Evolutionary conservation across 1,284 basidiomycete species (phyloP), one percentile per base, ranked within the genome.

Genomic region (Cutaneotrichosporon sp.): DNA sequence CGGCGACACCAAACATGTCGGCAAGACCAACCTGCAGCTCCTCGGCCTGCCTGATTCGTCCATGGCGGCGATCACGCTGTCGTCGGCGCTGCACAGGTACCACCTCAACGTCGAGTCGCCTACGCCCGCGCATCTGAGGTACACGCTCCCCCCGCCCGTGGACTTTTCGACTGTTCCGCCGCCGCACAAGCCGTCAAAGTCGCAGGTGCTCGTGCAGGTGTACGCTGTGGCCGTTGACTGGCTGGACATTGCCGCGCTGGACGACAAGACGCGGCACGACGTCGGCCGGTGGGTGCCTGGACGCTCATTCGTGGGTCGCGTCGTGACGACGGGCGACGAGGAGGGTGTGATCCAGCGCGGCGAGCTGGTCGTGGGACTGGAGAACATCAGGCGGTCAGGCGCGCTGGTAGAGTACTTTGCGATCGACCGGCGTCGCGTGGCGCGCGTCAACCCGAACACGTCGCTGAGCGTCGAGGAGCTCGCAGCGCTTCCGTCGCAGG

Each of bases 331-430:
- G 56, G 90, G 90, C 1, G 85, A 83, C 79, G 86, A 88, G 50
- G 87, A 91, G 15, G 79, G 79, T 44, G 85, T 86, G 35, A 78
- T 83, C 18, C 79, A 78, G 65, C 81, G 83, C 60, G 87, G 88
- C 8, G 90, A 93, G 64, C 87, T 89, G 82, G 85, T 91, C 10
- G 77, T 88, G 54, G 90, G 88, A 10, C 63, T 91, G 52, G 65
- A 85, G 64, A 86, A 90, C 64, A 77, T 87, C 15, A 89, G 44
- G 36, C 61, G 90, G 87, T 84, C 82, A 60, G 89, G 89, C 45
- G 87, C 86, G 5, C 79, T 92, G 15, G 80, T 87, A 20, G 87
- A 93, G 74, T 92, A 89, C 74, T 80, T 92, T 46, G 77, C 87
- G 20, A 80, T 86, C 14, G 88, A 92, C 66, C 82, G 87, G 33